phyloP scores from a whole-genome alignment of 805 yeast species.

The Cephaloascus albidus region DNA sequence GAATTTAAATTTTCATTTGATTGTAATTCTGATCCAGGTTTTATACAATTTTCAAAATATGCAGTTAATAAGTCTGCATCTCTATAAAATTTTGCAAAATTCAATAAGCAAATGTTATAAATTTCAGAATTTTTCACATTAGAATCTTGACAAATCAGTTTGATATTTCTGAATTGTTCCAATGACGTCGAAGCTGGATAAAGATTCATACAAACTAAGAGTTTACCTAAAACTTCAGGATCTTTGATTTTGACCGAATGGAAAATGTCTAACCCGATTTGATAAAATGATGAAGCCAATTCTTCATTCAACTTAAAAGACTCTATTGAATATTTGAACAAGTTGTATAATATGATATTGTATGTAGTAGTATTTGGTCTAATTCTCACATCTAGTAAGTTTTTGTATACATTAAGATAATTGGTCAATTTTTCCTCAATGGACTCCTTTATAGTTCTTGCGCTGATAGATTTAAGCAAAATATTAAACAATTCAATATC shows the following conservation, averaged over 20 bases:
- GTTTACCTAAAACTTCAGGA: neutral
- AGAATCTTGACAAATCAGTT: neutral
- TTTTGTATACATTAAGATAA: slow-evolving; percentile 60
- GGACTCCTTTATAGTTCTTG: slow-evolving; percentile 40
- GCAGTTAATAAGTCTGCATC: neutral
- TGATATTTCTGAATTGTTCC: neutral
- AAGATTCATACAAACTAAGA: neutral
- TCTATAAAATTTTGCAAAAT: neutral
- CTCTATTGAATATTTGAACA: neutral
- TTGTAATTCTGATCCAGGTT: too few relatives aligned
- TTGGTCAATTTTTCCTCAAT: slow-evolving; percentile 54
- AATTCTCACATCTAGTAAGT: slow-evolving; percentile 40
- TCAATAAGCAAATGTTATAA: too few relatives aligned
- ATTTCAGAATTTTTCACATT: neutral
- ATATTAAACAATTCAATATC: slow-evolving; percentile 33
- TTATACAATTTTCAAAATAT: too few relatives aligned
- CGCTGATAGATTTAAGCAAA: slow-evolving; percentile 43
- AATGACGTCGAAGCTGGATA: neutral
- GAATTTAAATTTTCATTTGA: neutral
- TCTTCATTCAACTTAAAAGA: neutral
- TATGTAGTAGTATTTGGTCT: slow-evolving; percentile 53
- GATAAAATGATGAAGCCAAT: neutral
- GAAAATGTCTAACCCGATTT: neutral
- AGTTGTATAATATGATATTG: slow-evolving; percentile 15
- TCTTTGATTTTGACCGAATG: neutral